Evolutionary conservation across 306 rosid species (phyloP), one percentile per base, ranked within the genome.

Genomic region (Echinosophora koreensis): DNA sequence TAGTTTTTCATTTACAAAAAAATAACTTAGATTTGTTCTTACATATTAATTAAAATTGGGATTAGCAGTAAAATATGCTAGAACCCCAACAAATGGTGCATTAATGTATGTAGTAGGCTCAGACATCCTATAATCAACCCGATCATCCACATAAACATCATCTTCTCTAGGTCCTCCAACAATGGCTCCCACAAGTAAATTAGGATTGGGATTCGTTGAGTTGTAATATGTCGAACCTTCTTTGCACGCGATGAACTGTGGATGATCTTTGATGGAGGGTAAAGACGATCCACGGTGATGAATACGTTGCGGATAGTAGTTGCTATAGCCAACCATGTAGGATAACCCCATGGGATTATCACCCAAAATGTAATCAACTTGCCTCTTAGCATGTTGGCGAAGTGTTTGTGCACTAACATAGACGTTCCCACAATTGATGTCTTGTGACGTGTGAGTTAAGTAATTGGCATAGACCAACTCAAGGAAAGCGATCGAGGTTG

Each of bases 91-190:
- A 76, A 93, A 93, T 0, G 98, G 98, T 46, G 98, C 98, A 62
- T 93, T 93, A 30, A 93, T 93, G 34, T 91, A 93, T 0, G 98
- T 93, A 1, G 98, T 93, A 0, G 98, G 98, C 77, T 93, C 98
- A 0, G 97, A 93, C 46, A 87, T 86, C 66, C 82, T 86, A 54
- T 84, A 91, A 83, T 93, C 92, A 5, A 17, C 90, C 0, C 98
- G 84, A 73, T 91, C 89, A 69, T 93, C 98, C 6, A 56, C 82
- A 8, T 91, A 93, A 11, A 58, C 62, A 13, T 93, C 98, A 14
- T 91, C 89, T 34, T 91, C 84, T 3, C 87, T 92, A 0, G 98
- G 97, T 9, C 98, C 98, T 39, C 98, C 98, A 13, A 93, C 97
- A 7, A 93, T 27, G 3, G 98, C 95, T 2, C 98, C 98, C 4